phyloP scores from a whole-genome alignment of 805 yeast species.

The Starmerella scarabaei region DNA sequence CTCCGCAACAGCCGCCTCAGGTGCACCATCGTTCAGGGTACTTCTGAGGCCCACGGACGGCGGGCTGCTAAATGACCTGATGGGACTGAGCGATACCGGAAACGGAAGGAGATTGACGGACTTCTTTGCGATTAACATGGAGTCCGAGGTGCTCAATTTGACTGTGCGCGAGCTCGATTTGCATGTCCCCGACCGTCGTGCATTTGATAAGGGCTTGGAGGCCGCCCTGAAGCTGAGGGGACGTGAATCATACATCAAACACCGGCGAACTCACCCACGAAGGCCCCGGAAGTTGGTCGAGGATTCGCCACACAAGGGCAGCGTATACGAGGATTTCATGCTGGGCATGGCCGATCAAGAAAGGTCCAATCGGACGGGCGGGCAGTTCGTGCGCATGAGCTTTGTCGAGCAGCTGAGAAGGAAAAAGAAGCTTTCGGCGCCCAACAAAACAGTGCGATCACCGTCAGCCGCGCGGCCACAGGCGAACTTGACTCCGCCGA shows the following conservation, averaged over 20 bases:
- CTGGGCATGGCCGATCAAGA: slow-evolving; percentile 42
- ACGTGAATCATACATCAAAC: slow-evolving; percentile 9
- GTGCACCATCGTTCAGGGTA: slow-evolving; percentile 45
- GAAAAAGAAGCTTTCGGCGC: slow-evolving; percentile 35
- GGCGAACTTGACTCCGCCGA: slow-evolving; percentile 17
- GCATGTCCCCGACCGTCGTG: slow-evolving; percentile 41
- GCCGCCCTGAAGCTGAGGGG: slow-evolving; percentile 1
- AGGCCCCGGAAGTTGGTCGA: slow-evolving; percentile 43
- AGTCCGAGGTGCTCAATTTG: slow-evolving; percentile 69
- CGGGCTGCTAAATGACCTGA: slow-evolving; percentile 71
- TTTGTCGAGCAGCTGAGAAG: slow-evolving; percentile 79
- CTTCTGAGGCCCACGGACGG: slow-evolving; percentile 67
- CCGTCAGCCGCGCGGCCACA: slow-evolving; percentile 24
- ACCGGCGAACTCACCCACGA: slow-evolving; percentile 28
- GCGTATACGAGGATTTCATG: slow-evolving; percentile 89
- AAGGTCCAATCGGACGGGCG: slow-evolving; percentile 30
- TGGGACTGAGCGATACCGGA: slow-evolving; percentile 71
- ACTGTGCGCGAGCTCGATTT: slow-evolving; percentile 69
- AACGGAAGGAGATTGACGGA: slow-evolving; percentile 54
- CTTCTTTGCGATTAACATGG: slow-evolving; percentile 63
- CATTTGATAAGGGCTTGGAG: slow-evolving; percentile 30
- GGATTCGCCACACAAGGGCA: slow-evolving; percentile 58
- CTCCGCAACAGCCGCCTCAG: neutral
- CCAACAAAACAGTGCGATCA: slow-evolving; percentile 22
- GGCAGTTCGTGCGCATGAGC: slow-evolving; percentile 71